Evolutionary conservation across 768 basidiomycete species (phyloP).

Genomic region (Dacryopinax primogenitus): DNA sequence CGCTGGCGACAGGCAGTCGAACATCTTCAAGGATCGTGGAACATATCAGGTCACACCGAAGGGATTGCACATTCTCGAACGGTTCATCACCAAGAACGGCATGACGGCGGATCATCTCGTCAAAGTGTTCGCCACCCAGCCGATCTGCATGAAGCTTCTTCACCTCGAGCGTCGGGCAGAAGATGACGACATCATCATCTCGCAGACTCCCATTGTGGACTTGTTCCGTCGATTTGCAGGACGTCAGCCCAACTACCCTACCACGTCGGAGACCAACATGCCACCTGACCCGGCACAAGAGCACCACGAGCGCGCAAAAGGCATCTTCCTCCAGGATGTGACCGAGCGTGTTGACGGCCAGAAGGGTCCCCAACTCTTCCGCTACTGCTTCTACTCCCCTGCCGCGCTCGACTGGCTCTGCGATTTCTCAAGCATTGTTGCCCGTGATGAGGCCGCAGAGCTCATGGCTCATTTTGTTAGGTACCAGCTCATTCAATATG

Average conservation of each 20-base stretch:
- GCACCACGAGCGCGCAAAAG: constrained; percentile 69
- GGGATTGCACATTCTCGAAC: constrained; percentile 93
- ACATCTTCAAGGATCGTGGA: constrained; percentile 94
- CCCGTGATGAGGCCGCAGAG: constrained; percentile 92
- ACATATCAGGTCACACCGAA: constrained; percentile 93
- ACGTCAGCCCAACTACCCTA: constrained; percentile 61
- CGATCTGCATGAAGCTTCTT: constrained; percentile 93
- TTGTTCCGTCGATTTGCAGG: constrained; percentile 94
- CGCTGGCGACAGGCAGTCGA: constrained; percentile 75
- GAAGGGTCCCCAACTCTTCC: constrained; percentile 40
- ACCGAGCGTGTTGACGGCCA: constrained; percentile 40
- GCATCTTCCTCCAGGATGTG: constrained; percentile 55
- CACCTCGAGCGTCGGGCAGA: constrained; percentile 85
- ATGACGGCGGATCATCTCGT: constrained; percentile 90
- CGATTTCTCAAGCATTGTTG: constrained; percentile 92
- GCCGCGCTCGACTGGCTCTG: constrained; percentile 91
- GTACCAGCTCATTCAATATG: constrained; percentile 76
- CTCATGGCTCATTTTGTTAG: constrained; percentile 97
- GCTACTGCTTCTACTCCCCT: constrained; percentile 67
- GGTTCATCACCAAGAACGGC: constrained; percentile 99
- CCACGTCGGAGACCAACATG: constrained; percentile 31
- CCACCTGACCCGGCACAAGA: constrained; percentile 47
- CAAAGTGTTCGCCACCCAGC: constrained; percentile 77
- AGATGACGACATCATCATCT: constrained; percentile 97
- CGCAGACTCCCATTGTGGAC: constrained; percentile 83